These are phyloP conservation scores for Diaporthe sp. DNA, from an alignment of 2,329 filamentous ascomycete genomes.

Conservation along the genomic window DNA sequence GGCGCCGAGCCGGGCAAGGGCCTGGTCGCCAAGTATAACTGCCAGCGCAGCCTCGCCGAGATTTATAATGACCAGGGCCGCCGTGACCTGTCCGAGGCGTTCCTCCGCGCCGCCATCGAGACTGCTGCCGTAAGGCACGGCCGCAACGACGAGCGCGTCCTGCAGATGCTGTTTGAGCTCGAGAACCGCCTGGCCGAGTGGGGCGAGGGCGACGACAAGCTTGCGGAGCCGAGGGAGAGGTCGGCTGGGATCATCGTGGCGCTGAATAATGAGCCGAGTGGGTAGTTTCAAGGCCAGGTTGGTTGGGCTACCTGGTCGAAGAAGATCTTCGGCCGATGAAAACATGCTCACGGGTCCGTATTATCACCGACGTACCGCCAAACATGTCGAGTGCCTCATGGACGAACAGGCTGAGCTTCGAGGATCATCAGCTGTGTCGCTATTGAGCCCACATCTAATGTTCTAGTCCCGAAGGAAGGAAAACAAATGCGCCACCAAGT, in stretches of 20 bases:
- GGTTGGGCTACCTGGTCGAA: background rate
- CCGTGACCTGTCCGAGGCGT: constrained; percentile 7
- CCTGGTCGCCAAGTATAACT: constrained; percentile 31
- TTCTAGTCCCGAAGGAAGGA: too few relatives aligned
- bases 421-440: too few relatives aligned
- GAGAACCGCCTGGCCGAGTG: constrained; percentile 34
- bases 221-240: constrained; percentile 5
- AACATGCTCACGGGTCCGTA: too few relatives aligned
- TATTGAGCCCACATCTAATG: background rate
- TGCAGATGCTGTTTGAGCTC: constrained; percentile 33
- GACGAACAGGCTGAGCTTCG: background rate
- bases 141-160: background rate
- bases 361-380: too few relatives aligned
- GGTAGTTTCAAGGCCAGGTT: background rate
- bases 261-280: constrained; percentile 13
- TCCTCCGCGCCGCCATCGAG: constrained; percentile 33
- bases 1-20: background rate
- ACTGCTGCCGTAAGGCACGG: constrained; percentile 5
- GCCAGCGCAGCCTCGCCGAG: constrained; percentile 29
- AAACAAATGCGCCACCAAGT: background rate
- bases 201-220: constrained; percentile 36
- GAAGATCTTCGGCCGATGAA: too few relatives aligned
- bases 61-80: constrained; percentile 32
- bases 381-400: background rate
- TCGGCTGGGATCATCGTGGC: constrained; percentile 14